A percentile compares a stretch with the other conserved stretches of the same genome.
Conservation (phyloP, 768 basidiomycete genomes). For the Multifurca ochricompacta region DNA sequence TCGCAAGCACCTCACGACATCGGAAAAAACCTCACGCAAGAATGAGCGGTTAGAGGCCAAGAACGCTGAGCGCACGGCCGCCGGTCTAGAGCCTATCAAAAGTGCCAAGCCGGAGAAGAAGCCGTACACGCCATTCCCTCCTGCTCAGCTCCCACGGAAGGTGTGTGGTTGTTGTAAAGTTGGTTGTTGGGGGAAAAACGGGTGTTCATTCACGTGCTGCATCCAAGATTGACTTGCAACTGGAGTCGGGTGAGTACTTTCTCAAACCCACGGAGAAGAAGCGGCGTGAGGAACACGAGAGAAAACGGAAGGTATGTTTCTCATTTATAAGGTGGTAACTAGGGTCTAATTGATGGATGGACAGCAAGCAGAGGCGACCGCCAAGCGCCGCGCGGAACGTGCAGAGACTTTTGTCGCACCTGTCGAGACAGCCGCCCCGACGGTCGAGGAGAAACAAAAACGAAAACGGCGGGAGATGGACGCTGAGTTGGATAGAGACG, state of each 20-base stretch:
- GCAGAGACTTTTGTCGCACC: constrained; percentile 88
- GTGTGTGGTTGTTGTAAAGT: constrained; percentile 33
- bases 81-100: constrained; percentile 45
- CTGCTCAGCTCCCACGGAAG: constrained; percentile 88
- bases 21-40: constrained; percentile 89
- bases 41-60: constrained; percentile 60
- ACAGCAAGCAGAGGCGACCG: constrained; percentile 74
- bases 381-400: constrained; percentile 67
- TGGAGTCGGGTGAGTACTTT: constrained; percentile 98
- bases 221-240: constrained; percentile 81
- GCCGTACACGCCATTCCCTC: constrained; percentile 97
- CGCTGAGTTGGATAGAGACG: constrained; percentile 29
- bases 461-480: constrained; percentile 34
- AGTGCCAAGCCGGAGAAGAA: constrained; percentile 64
- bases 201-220: not conserved
- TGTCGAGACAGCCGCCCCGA: constrained; percentile 61
- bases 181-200: not conserved
- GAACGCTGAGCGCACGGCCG: constrained; percentile 55
- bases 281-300: constrained; percentile 56
- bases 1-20: constrained; percentile 84
- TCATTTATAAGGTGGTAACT: not conserved
- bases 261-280: constrained; percentile 87
- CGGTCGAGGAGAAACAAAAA: constrained; percentile 72
- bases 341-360: not conserved
- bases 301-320: constrained; percentile 63